Evolutionary conservation across 2,329 filamentous ascomycete genomes (phyloP).

Genomic region (Diaporthe vexans): DNA sequence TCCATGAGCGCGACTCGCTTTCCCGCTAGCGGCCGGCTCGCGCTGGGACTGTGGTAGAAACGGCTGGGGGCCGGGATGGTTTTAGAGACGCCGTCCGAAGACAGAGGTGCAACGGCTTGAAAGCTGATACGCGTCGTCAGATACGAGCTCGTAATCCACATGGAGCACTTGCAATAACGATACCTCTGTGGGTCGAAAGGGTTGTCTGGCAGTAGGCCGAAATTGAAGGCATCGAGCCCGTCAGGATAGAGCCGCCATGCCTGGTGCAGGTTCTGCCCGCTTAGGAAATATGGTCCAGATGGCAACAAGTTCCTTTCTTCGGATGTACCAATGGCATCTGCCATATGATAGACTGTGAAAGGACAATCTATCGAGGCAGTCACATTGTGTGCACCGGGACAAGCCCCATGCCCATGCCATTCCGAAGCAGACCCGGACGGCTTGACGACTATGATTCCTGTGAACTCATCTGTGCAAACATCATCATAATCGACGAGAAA

Average conservation of each 20-base stretch:
- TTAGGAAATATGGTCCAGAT: slow-evolving; percentile 58
- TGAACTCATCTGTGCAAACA: slow-evolving; percentile 56
- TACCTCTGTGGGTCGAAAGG: slow-evolving; percentile 42
- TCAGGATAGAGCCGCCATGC: slow-evolving; percentile 59
- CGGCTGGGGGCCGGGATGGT: slow-evolving; percentile 42
- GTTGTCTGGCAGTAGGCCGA: slow-evolving; percentile 55
- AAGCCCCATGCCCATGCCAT: background rate
- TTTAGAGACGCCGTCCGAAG: slow-evolving; percentile 47
- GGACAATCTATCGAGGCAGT: background rate
- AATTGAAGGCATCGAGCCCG: slow-evolving; percentile 52
- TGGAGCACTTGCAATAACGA: background rate
- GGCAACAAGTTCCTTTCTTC: slow-evolving; percentile 47
- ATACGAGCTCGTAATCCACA: background rate
- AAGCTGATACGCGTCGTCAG: slow-evolving; percentile 46
- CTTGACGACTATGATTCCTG: slow-evolving; percentile 56
- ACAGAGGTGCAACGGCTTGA: slow-evolving; percentile 48
- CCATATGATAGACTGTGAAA: slow-evolving; percentile 32
- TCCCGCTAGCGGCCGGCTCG: slow-evolving; percentile 53
- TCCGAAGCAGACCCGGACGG: slow-evolving; percentile 44
- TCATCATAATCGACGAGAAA: slow-evolving; percentile 54
- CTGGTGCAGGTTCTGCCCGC: slow-evolving; percentile 57
- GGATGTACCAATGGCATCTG: background rate
- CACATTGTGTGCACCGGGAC: background rate
- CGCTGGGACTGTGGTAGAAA: slow-evolving; percentile 31
- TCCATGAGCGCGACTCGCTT: slow-evolving; percentile 55